Percentiles rank a stretch among this genome's conserved stretches.
Evolutionary conservation across 2,329 filamentous ascomycete genomes (phyloP).

Genomic region (Ophiocordyceps camponoti-leonardi): DNA sequence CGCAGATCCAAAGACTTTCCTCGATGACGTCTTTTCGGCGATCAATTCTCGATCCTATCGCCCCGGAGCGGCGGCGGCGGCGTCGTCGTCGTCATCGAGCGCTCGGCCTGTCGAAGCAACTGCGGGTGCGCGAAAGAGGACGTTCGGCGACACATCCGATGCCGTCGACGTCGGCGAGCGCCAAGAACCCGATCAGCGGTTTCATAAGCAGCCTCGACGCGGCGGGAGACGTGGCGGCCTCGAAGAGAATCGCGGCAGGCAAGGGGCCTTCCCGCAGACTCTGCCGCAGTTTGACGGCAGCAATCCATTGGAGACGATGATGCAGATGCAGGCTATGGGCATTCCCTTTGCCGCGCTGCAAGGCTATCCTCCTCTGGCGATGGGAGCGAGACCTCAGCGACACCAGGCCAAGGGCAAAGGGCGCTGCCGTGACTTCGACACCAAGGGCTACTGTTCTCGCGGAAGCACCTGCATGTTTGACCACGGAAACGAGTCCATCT

Average conservation of each 20-base stretch:
- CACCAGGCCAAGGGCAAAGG: constrained; percentile 19
- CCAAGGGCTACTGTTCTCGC: constrained; percentile 52
- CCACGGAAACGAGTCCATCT: constrained; percentile 39
- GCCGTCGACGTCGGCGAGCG: constrained; percentile 6
- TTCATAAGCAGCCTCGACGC: constrained; percentile 43
- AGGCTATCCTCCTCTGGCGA: constrained; percentile 14
- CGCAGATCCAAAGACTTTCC: constrained; percentile 32
- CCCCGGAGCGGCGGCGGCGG: constrained; percentile 32
- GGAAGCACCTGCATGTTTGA: constrained; percentile 53
- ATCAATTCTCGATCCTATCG: constrained; percentile 45
- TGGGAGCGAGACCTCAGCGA: constrained; percentile 7
- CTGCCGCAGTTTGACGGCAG: constrained; percentile 37
- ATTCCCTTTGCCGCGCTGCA: constrained; percentile 23
- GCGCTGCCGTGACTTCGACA: constrained; percentile 54
- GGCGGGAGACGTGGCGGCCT: constrained; percentile 20
- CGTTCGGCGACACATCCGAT: constrained; percentile 15
- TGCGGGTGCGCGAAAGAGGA: constrained; percentile 10
- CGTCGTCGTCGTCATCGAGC: constrained; percentile 3
- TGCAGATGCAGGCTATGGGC: constrained; percentile 43
- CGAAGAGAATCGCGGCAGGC: constrained; percentile 7
- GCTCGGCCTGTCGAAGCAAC: neutral
- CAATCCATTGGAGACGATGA: constrained; percentile 42
- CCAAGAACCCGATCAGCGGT: constrained; percentile 20
- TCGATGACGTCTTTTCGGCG: constrained; percentile 52
- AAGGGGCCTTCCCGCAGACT: constrained; percentile 2